Base-by-base conservation (phyloP, 2,329 filamentous ascomycete species). In the Cladosporium velox region DNA sequence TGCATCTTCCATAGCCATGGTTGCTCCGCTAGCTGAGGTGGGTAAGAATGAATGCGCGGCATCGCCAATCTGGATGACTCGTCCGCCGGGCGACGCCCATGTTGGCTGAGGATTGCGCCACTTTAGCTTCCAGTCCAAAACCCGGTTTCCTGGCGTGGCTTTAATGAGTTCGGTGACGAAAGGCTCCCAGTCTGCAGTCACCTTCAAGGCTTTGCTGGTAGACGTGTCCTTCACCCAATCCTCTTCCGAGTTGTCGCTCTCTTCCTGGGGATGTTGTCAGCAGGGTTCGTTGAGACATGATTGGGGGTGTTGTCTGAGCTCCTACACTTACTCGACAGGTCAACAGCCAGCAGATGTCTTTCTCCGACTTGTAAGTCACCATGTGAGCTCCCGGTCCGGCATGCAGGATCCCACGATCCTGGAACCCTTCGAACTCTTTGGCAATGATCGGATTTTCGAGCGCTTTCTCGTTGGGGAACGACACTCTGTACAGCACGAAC, bases 31-130 rank as follows among this genome's bases (percentile, higher is more conserved):
- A 0, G 83, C 87, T 75, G 87, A 85, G 67, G 87, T 84, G 18
- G 88, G 88, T 0, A 88, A 77, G 70, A 91, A 90, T 0, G 89
- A 88, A 73, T 91, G 89, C 0, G 87, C 88, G 0, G 89, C 87
- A 72, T 91, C 89, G 0, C 89, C 89, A 0, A 91, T 75, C 0
- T 90, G 75, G 0, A 82, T 87, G 21, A 90, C 72, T 4, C 79
- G 82, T 0, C 76, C 84, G 2, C 84, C 72, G 81, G n/a, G 76
- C 74, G 0, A 81, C 0, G 80, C 78, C 85, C 87, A 91, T 0
- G 77, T 80, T 0, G 83, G 81, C 14, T 91, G 74, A 1, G 80
- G 76, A 3, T 85, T 82, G 85, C 90, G 89, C 68, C 91, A 88
- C 4, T 88, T 72, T 1, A 90, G 75, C 24, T 81, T 83, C 87